These are phyloP conservation scores for Austropuccinia psidii DNA, from an alignment of 1,284 basidiomycete genomes.

Conservation along the genomic window DNA sequence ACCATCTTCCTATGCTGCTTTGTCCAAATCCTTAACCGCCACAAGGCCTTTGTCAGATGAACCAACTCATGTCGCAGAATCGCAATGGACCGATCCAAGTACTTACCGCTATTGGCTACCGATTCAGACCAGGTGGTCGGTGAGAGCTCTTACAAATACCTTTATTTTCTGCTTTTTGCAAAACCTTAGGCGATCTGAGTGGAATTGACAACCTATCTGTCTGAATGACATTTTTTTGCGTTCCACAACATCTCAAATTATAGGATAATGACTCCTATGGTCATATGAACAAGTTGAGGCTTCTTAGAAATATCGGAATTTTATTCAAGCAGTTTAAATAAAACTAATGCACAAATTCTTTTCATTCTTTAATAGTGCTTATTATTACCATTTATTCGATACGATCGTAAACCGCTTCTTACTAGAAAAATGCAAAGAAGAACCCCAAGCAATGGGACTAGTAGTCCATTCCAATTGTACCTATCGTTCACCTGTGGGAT, in stretches of 20 bases:
- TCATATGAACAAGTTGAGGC: conserved; percentile 26
- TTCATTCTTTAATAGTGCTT: neutral
- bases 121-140: conserved; percentile 29
- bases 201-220: neutral
- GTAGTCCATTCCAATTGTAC: conserved; percentile 27
- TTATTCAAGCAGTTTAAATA: neutral
- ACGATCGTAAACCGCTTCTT: conserved; percentile 21
- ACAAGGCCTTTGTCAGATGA: too few species aligned
- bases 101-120: conserved; percentile 27
- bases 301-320: neutral
- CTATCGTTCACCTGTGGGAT: conserved; percentile 5
- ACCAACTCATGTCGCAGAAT: neutral
- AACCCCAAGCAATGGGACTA: neutral
- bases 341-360: neutral
- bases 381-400: conserved; percentile 32
- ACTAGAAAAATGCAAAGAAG: neutral
- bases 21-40: too few species aligned
- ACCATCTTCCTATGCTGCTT: too few species aligned
- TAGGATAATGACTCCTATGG: conserved; percentile 32
- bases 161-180: neutral
- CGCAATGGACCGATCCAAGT: neutral
- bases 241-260: neutral
- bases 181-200: too few species aligned
- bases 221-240: neutral
- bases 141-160: too few species aligned